Evolutionary conservation across 805 yeast genomes (phyloP).

Genomic region (Diddensiella santjacobensis): DNA sequence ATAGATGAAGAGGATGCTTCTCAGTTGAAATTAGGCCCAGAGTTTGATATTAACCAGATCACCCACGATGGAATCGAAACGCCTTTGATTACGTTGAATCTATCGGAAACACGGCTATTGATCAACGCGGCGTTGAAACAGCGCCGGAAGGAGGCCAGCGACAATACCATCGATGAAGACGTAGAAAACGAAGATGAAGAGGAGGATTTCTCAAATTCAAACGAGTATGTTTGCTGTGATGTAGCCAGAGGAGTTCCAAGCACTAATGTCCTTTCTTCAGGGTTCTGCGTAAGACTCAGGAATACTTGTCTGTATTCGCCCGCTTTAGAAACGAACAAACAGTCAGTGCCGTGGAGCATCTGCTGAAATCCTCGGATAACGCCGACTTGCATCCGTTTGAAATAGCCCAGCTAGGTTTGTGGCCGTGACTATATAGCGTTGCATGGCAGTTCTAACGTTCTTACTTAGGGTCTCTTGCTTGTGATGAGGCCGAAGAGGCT

Average conservation of each 20-base stretch:
- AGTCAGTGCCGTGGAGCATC: slow-evolving; percentile 86
- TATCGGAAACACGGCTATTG: slow-evolving; percentile 84
- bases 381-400: slow-evolving; percentile 89
- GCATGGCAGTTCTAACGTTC: not conserved
- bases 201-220: slow-evolving; percentile 35
- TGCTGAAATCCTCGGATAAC: slow-evolving; percentile 70
- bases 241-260: not conserved
- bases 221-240: slow-evolving; percentile 31
- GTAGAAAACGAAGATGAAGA: slow-evolving; percentile 35
- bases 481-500: slow-evolving; percentile 97
- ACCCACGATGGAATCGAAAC: slow-evolving; percentile 77
- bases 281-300: slow-evolving; percentile 86
- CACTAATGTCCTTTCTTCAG: slow-evolving; percentile 32
- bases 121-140: slow-evolving; percentile 87
- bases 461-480: slow-evolving; percentile 66
- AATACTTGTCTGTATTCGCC: slow-evolving; percentile 78
- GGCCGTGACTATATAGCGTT: slow-evolving; percentile 6
- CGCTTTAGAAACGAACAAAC: slow-evolving; percentile 91
- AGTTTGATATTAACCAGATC: slow-evolving; percentile 75
- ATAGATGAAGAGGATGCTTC: slow-evolving; percentile 94
- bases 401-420: slow-evolving; percentile 69
- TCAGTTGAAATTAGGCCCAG: slow-evolving; percentile 82
- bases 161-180: slow-evolving; percentile 30
- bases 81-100: slow-evolving; percentile 76
- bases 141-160: slow-evolving; percentile 48